Evolutionary conservation across 306 rosid genomes (phyloP).

Genomic region (Betula pendula): DNA sequence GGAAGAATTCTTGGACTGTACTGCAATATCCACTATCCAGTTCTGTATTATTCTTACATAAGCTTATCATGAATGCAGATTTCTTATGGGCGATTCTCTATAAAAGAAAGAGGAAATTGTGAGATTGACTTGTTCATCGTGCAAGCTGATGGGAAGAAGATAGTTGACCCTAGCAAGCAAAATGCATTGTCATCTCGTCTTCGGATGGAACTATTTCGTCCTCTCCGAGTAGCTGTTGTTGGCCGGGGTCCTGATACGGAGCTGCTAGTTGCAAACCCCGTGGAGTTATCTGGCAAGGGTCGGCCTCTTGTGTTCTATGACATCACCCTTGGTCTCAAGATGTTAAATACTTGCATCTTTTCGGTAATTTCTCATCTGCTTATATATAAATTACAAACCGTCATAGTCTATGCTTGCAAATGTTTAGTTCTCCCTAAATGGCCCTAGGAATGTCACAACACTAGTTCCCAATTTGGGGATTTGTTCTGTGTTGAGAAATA

Average conservation of each 20-base stretch:
- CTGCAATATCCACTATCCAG: constrained; percentile 5
- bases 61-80: constrained; percentile 56
- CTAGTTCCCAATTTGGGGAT: neutral
- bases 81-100: constrained; percentile 81
- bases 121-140: constrained; percentile 89
- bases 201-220: constrained; percentile 70
- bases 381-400: neutral
- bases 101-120: constrained; percentile 56
- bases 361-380: constrained; percentile 55
- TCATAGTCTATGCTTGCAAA: constrained; percentile 16
- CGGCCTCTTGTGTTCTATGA: constrained; percentile 89
- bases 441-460: neutral
- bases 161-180: constrained; percentile 79
- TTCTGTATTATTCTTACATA: constrained; percentile 26
- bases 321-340: constrained; percentile 84
- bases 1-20: neutral
- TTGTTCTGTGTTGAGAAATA: too few species aligned
- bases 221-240: constrained; percentile 76
- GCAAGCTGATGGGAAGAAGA: constrained; percentile 92
- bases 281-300: constrained; percentile 88
- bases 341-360: constrained; percentile 68
- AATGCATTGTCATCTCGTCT: constrained; percentile 63
- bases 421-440: constrained; percentile 2
- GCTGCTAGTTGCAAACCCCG: constrained; percentile 90
- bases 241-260: constrained; percentile 88